phyloP scores from a whole-genome alignment of 1,284 basidiomycete species.

The Fomitopsis palustris region DNA sequence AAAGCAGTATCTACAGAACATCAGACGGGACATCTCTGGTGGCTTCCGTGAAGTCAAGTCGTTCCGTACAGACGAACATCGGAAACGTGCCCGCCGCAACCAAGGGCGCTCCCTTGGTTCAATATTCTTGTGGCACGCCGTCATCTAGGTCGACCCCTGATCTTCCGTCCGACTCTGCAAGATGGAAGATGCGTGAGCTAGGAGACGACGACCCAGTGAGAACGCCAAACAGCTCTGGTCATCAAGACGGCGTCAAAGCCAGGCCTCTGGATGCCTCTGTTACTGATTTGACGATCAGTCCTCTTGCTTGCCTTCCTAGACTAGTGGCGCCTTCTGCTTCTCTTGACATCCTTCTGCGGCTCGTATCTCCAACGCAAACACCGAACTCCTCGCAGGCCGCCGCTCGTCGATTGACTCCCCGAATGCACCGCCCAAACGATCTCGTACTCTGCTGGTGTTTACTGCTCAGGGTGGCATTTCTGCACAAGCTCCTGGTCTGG shows the following conservation, averaged over 20 bases:
- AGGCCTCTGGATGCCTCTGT: no score
- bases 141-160: not conserved
- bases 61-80: not conserved
- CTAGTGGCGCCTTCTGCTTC: not conserved
- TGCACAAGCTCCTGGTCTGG: not conserved
- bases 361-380: not conserved
- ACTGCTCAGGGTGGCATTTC: not conserved
- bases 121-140: not conserved
- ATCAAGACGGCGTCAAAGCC: no score
- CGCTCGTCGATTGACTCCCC: conserved; percentile 5
- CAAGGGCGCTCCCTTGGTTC: no score
- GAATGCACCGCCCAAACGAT: not conserved
- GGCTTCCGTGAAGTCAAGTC: conserved; percentile 27
- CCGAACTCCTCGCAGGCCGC: conserved; percentile 5
- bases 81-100: no score
- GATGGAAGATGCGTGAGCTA: conserved; percentile 15
- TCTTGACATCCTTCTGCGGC: not conserved
- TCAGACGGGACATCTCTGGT: conserved; percentile 40
- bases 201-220: not conserved
- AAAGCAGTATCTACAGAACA: conserved; percentile 50
- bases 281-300: no score
- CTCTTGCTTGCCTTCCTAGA: no score
- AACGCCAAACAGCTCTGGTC: not conserved
- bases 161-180: not conserved
- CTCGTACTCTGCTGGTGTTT: not conserved